Base-by-base conservation (phyloP, 768 basidiomycete genomes). In the Crassisporium funariophilum region DNA sequence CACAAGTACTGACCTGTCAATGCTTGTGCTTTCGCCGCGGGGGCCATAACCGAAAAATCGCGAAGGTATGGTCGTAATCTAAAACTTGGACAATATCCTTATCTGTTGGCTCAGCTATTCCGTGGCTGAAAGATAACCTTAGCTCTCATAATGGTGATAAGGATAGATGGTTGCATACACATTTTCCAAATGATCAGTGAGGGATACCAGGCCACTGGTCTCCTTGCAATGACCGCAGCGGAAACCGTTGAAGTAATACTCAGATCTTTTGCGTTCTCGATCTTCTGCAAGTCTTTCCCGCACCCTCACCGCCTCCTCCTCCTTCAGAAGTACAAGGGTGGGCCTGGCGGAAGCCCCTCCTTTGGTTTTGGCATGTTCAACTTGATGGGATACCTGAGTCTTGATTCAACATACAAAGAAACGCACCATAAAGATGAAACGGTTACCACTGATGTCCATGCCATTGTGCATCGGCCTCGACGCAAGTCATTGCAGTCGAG, bases 391-490 rank as follows among this genome's bases (percentile, higher is more conserved):
- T 10, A 10, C 10, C 29, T 10, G n/a, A 31, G n/a, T 5, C 29
- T 5, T n/a, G n/a, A 31, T 10, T 5, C 5, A 31, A 11, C 29
- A 31, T n/a, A n/a, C n/a, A n/a, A n/a, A n/a, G n/a, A n/a, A n/a
- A n/a, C n/a, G n/a, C n/a, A n/a, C n/a, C n/a, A 33, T 10, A 8
- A 35, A 7, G 7, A 31, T 25, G 21, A 36, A 13, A 24, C 6
- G 16, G 47, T 15, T 41, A 57, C 52, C 35, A 41, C 59, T 40
- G 50, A 38, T 15, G 53, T 34, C 64, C 64, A 66, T 4, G 55
- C 46, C 58, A 64, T 62, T 12, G 54, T 53, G 17, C 56, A 46
- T 12, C 58, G 52, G 4, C 59, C 61, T 8, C 24, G 22, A 13
- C 29, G 38, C 5, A 36, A 23, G 36, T 47, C 42, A 29, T 44